Evolutionary conservation across 257 asterid genomes (phyloP), one percentile per base, ranked within the genome.

Genomic region (Forsythia suspensa): DNA sequence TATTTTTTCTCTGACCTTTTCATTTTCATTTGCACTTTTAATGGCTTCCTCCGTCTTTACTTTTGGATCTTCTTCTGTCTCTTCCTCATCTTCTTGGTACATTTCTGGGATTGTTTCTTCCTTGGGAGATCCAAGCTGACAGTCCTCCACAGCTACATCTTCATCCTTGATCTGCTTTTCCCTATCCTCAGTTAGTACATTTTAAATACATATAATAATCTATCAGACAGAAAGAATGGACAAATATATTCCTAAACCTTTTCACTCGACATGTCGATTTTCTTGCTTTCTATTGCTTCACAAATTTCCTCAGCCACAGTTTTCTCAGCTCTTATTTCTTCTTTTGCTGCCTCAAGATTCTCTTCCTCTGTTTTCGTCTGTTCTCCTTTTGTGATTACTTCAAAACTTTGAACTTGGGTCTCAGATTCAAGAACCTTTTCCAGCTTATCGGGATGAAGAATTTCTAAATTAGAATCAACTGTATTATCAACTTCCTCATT

Each of bases 111-210:
- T 70, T 46, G 72, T 82, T 76, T 83, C 86, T 79, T 77, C 85
- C 76, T 75, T 70, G 55, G 63, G 55, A 76, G 75, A 83, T 55
- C 51, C 82, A 82, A 68, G 70, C 66, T 76, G 72, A 63, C 34
- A 52, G 52, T 76, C 72, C 70, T 67, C 69, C 61, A 46, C 80
- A 73, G 78, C 80, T 77, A 82, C 84, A 79, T 74, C 81, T 51
- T 73, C 82, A 76, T 70, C 80, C 65, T 81, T 65, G 79, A 66
- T 71, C 86, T 79, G 87, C 77, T 80, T 69, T 76, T 76, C 71
- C 13, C 40, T 69, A 66, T 42, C 48, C 44, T 46, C n/a, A 43
- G 44, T 86, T 77, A 83, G 82, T 76, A 43, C 63, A n/a, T 66
- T 7, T 71, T 37, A 11, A 16, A 55, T 61, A 29, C 20, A 34